Base-by-base conservation (phyloP, 306 rosid genomes). In the Corylus heterophylla region DNA sequence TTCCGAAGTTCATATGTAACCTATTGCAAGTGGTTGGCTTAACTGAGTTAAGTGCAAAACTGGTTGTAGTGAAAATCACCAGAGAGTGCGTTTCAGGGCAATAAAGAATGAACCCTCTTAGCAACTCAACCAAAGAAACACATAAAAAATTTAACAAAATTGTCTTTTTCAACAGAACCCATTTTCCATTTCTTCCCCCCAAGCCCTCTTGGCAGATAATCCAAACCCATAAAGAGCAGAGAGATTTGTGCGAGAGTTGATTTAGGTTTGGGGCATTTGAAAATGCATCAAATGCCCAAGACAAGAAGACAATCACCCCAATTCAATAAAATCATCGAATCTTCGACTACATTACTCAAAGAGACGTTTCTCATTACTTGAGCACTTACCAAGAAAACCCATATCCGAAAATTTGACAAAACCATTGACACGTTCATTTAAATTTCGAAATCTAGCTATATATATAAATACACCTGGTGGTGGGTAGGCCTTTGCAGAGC, bases 401-500 rank as follows among this genome's bases (percentile, higher is more conserved):
- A 17, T 11, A 68, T 39, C 2, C 29, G 51, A 68, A 42, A 68
- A 42, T 49, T 61, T 17, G 16, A 54, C 11, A 35, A 49, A 39
- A 48, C 14, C 50, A 35, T 11, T 2, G 45, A 37, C 4, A 37
- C 66, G 2, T 4, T 22, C 25, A 8, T 4, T 16, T 9, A 20
- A 9, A 1, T 4, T 7, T 2, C 54, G 69, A 13, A 39, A 18
- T 66, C 45, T 3, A 3, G 5, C 2, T 22, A 63, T 44, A 75
- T 18, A 80, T 55, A 50, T 39, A 69, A 17, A 73, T 12, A 49
- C 1, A 94, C 98, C 94, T 94, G 84, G 92, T 74, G 50, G 97
- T 89, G 90, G 96, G 92, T 52, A 89, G 64, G 73, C 84, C 89
- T 71, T 95, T 89, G 87, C 98, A 95, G 78, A 92, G 94, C 45